A percentile compares a stretch with the other conserved stretches of the same genome.
Evolutionary conservation across 2,329 filamentous ascomycete genomes (phyloP).

Genomic region (Acrocalymma vagum): DNA sequence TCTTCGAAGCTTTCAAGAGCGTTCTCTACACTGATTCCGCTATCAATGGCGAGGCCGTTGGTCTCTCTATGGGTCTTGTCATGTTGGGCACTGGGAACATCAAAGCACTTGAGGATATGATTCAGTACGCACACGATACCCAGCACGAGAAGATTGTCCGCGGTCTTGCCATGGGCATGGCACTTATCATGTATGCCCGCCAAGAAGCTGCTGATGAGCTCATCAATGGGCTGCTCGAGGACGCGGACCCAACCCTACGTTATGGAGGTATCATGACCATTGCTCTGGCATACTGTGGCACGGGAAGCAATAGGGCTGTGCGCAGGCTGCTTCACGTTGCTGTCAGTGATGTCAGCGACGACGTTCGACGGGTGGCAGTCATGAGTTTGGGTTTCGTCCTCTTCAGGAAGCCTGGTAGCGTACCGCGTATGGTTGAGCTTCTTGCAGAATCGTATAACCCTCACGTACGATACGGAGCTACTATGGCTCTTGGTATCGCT

Average conservation of each 20-base stretch:
- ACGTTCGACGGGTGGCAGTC: constrained; percentile 93
- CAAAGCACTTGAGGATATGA: constrained; percentile 94
- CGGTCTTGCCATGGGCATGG: constrained; percentile 94
- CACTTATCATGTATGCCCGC: constrained; percentile 95
- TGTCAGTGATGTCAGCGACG: constrained; percentile 97
- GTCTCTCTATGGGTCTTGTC: constrained; percentile 94
- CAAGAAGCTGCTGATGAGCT: constrained; percentile 95
- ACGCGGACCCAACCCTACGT: constrained; percentile 90
- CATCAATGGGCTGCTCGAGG: constrained; percentile 90
- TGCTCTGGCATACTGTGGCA: constrained; percentile 95
- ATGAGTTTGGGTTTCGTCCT: constrained; percentile 98
- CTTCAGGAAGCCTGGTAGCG: constrained; percentile 96
- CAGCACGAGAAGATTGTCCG: constrained; percentile 99
- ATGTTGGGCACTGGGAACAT: constrained; percentile 98
- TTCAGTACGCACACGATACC: constrained; percentile 95
- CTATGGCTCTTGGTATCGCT: constrained; percentile 97
- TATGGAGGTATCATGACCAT: constrained; percentile 99
- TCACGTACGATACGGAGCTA: constrained; percentile 95
- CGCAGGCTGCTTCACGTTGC: constrained; percentile 94
- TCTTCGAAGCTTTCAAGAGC: constrained; percentile 89
- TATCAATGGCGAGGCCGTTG: constrained; percentile 95
- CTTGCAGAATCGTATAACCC: constrained; percentile 99
- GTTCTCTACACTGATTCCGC: constrained; percentile 94
- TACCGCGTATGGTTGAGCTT: constrained; percentile 98
- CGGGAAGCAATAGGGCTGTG: constrained; percentile 97